Percentiles rank a stretch among this genome's conserved stretches.
Conservation (phyloP, 345 rosid genomes). For the Citrus glauca region DNA sequence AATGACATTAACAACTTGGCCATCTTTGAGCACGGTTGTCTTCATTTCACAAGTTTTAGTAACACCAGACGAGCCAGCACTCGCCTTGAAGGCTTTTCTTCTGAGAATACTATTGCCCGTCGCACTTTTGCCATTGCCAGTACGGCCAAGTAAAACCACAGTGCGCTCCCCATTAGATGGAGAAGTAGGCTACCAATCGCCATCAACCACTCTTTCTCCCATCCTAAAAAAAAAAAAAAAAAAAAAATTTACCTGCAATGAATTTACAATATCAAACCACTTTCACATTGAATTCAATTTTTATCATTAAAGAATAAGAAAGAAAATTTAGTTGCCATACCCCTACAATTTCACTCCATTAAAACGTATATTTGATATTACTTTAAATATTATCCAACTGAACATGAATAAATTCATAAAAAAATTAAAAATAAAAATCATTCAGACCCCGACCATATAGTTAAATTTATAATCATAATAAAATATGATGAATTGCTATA, state of each 20-base stretch:
- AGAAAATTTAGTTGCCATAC: too few relatives aligned
- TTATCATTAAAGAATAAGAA: too few relatives aligned
- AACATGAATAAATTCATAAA: too few relatives aligned
- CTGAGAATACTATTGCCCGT: constrained; percentile 87
- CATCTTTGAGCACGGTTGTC: constrained; percentile 44
- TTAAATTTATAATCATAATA: too few relatives aligned
- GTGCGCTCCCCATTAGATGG: constrained; percentile 46
- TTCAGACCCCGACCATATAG: too few relatives aligned
- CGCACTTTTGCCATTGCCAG: constrained; percentile 92
- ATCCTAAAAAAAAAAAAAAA: constrained; percentile 24
- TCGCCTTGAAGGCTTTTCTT: constrained; percentile 62
- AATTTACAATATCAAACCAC: neutral
- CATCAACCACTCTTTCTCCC: constrained; percentile 79
- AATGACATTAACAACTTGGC: constrained; percentile 72
- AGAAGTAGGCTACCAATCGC: constrained; percentile 77
- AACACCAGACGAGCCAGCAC: constrained; percentile 63
- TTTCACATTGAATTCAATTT: too few relatives aligned
- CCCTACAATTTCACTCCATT: too few relatives aligned
- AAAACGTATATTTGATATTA: too few relatives aligned
- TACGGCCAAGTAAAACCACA: constrained; percentile 81
- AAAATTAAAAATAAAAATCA: too few relatives aligned
- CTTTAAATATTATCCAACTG: too few relatives aligned
- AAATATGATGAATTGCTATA: too few relatives aligned
- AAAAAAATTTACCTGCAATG: constrained; percentile 7
- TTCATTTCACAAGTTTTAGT: constrained; percentile 71